These are phyloP conservation scores for Pseudoturritis turrita DNA, from an alignment of 345 rosid species.

Conservation along the genomic window DNA sequence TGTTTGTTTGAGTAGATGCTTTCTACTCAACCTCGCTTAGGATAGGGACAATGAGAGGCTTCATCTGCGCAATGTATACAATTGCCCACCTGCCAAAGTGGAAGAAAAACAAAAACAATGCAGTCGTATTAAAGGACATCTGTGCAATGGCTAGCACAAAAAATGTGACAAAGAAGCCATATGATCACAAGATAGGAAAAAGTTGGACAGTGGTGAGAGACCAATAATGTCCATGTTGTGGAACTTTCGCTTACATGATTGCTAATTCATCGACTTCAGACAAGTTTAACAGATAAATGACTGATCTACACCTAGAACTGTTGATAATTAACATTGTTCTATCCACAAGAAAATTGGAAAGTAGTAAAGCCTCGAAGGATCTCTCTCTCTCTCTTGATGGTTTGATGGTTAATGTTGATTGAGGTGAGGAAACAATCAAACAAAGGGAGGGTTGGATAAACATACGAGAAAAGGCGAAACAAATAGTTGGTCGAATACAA, in stretches of 20 bases:
- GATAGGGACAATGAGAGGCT: conserved; percentile 95
- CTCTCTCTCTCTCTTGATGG: background rate
- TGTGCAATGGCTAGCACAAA: background rate
- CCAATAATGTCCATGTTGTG: background rate
- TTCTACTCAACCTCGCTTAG: conserved; percentile 74
- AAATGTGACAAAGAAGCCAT: background rate
- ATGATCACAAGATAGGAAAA: background rate
- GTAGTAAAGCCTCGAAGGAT: background rate
- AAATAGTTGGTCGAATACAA: background rate
- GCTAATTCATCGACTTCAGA: background rate
- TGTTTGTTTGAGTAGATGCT: conserved; percentile 15
- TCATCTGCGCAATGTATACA: conserved; percentile 96
- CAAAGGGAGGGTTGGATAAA: background rate
- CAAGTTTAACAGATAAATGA: background rate
- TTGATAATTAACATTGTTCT: background rate
- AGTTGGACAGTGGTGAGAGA: background rate
- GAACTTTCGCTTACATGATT: background rate
- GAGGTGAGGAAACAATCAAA: background rate
- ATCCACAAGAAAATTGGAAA: background rate
- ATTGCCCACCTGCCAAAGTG: conserved; percentile 81
- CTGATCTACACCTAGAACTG: background rate
- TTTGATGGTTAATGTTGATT: background rate
- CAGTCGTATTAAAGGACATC: background rate
- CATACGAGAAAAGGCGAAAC: background rate
- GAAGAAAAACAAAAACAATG: background rate